Evolutionary conservation across 2,329 filamentous ascomycete genomes (phyloP).

Genomic region (Exophiala alcalophila): DNA sequence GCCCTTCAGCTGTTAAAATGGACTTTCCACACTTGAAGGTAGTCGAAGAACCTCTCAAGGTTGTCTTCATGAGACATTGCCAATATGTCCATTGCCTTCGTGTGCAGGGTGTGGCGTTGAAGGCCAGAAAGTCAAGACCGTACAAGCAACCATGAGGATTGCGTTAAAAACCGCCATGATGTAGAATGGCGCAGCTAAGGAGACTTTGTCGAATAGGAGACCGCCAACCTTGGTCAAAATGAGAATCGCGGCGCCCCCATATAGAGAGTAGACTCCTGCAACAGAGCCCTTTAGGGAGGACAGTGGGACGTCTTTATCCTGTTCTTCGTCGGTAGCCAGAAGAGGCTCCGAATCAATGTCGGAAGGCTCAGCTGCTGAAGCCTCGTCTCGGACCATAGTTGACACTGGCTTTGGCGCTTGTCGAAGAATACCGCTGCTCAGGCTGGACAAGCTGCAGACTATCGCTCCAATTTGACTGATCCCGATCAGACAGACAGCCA

Average conservation of each 20-base stretch:
- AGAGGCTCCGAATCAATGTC: conserved; percentile 10
- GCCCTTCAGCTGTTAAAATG: no score
- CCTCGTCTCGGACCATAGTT: not conserved
- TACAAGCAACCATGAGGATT: conserved; percentile 53
- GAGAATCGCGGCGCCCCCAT: conserved; percentile 84
- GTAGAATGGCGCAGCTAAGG: conserved; percentile 80
- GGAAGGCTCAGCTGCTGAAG: not conserved
- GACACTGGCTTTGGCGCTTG: conserved; percentile 34
- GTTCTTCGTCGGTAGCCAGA: conserved; percentile 3
- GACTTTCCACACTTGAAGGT: not conserved
- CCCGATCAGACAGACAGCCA: conserved; percentile 76
- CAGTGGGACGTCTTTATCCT: conserved; percentile 34
- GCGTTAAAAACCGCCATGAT: conserved; percentile 90
- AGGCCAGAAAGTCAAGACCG: conserved; percentile 12
- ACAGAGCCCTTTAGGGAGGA: conserved; percentile 84
- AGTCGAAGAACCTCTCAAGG: no score
- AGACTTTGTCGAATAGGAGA: conserved; percentile 73
- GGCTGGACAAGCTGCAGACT: conserved; percentile 86
- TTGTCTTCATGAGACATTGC: not conserved
- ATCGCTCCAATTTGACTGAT: conserved; percentile 95
- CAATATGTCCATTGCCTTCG: not conserved
- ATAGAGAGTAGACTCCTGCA: conserved; percentile 88
- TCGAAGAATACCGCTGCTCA: conserved; percentile 73
- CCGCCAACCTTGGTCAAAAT: conserved; percentile 90
- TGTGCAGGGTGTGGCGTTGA: not conserved